These are phyloP conservation scores for Oryza longistaminata DNA, from an alignment of 176 grass and related monocot genomes.

Conservation along the genomic window DNA sequence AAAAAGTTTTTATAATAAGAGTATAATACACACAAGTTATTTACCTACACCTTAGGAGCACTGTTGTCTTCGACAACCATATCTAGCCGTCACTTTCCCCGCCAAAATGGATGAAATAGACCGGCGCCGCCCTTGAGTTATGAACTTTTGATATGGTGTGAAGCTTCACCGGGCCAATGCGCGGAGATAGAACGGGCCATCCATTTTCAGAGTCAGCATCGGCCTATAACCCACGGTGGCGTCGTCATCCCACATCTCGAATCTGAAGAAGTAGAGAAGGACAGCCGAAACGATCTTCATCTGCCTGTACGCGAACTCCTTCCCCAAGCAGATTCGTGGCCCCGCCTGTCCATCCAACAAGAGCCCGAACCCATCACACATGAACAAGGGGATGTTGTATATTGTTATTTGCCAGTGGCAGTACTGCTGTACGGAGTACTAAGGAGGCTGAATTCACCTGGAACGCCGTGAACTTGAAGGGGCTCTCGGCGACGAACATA, in stretches of 20 bases:
- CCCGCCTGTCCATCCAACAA: slow-evolving; percentile 45
- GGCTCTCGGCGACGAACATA: slow-evolving; percentile 59
- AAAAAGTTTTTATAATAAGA: too few relatives aligned
- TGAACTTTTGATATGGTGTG: neutral
- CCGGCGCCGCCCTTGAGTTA: too few relatives aligned
- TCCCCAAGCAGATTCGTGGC: slow-evolving; percentile 78
- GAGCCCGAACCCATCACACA: neutral
- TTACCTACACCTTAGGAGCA: too few relatives aligned
- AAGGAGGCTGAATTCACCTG: slow-evolving; percentile 46
- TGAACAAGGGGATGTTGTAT: neutral
- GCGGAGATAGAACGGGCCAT: slow-evolving; percentile 50
- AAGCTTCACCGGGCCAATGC: slow-evolving; percentile 31
- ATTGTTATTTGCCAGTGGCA: neutral
- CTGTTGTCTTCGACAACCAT: neutral
- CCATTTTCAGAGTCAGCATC: slow-evolving; percentile 64
- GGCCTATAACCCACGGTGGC: slow-evolving; percentile 37
- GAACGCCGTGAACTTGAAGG: slow-evolving; percentile 80
- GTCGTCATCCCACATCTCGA: slow-evolving; percentile 52
- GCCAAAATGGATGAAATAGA: neutral
- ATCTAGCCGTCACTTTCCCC: neutral
- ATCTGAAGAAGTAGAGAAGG: slow-evolving; percentile 60
- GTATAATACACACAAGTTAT: too few relatives aligned
- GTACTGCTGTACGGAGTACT: too few relatives aligned
- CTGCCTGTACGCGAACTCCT: slow-evolving; percentile 88
- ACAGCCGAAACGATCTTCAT: slow-evolving; percentile 72